These are phyloP conservation scores for Pythium rhizo-oryzae DNA, from an alignment of 352 stramenopile species.

Conservation along the genomic window DNA sequence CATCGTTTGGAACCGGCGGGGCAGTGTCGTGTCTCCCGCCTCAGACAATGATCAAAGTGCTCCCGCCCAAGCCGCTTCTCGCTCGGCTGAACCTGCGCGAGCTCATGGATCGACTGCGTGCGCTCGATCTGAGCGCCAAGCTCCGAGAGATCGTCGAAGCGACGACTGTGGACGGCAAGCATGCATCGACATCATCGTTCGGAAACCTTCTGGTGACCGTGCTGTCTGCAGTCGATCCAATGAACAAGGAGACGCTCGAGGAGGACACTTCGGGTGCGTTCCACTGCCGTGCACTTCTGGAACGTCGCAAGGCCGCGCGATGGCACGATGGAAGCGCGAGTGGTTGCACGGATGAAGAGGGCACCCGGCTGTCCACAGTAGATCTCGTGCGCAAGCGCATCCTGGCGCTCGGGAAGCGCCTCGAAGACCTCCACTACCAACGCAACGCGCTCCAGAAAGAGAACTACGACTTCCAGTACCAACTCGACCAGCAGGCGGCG, in stretches of 20 bases:
- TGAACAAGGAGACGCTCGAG: slow-evolving; percentile 38
- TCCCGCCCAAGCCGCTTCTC: slow-evolving; percentile 34
- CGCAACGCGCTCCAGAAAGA: slow-evolving; percentile 73
- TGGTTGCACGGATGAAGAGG: slow-evolving; percentile 1
- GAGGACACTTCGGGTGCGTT: slow-evolving; percentile 49
- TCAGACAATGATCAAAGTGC: slow-evolving; percentile 53
- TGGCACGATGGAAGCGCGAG: slow-evolving; percentile 10
- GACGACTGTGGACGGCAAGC: neutral
- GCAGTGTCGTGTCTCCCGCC: slow-evolving; percentile 17
- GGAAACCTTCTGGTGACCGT: slow-evolving; percentile 48
- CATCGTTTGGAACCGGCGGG: neutral
- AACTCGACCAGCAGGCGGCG: slow-evolving; percentile 57
- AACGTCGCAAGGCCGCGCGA: slow-evolving; percentile 31
- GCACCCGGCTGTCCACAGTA: slow-evolving; percentile 28
- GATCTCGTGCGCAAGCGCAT: slow-evolving; percentile 64
- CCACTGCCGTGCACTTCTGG: slow-evolving; percentile 56
- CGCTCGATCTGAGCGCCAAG: slow-evolving; percentile 38
- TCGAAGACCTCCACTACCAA: slow-evolving; percentile 75
- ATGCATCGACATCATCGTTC: slow-evolving; percentile 16
- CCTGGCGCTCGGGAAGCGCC: slow-evolving; percentile 58
- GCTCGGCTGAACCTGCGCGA: slow-evolving; percentile 34
- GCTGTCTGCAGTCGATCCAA: slow-evolving; percentile 46
- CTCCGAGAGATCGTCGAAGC: slow-evolving; percentile 36
- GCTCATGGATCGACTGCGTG: slow-evolving; percentile 42
- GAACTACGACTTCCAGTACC: slow-evolving; percentile 73